These are phyloP conservation scores for Ramalina intermedia DNA, from an alignment of 495 filamentous ascomycete species.

Conservation along the genomic window DNA sequence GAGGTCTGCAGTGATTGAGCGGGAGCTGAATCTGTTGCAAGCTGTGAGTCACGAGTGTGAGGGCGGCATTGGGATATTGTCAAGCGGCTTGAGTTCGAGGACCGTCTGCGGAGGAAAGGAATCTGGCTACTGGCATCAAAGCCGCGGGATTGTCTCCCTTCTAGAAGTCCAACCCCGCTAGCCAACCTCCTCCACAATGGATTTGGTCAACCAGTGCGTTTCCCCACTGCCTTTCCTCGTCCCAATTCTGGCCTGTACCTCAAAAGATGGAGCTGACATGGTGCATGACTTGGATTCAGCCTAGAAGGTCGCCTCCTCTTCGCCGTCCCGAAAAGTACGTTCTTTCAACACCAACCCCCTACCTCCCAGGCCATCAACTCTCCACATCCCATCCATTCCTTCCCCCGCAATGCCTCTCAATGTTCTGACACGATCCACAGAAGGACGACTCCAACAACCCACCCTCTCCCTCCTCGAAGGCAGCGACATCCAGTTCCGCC, in stretches of 20 bases:
- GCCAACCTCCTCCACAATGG: neutral
- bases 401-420: neutral
- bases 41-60: too few species aligned
- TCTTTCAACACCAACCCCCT: neutral
- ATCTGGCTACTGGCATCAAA: too few species aligned
- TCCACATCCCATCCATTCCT: neutral
- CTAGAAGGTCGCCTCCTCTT: conserved; percentile 89
- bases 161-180: neutral
- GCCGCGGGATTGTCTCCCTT: neutral
- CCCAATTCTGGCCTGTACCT: neutral
- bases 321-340: conserved; percentile 88
- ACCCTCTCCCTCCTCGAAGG: conserved; percentile 80
- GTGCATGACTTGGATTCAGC: conserved; percentile 42
- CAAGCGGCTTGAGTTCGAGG: too few species aligned
- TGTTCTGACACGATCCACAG: conserved; percentile 27
- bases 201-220: neutral
- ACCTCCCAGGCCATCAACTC: neutral
- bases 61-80: too few species aligned
- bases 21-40: too few species aligned
- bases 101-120: too few species aligned
- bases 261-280: neutral
- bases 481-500: conserved; percentile 88
- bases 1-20: too few species aligned
- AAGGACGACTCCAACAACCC: conserved; percentile 80
- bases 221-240: neutral